Evolutionary conservation across 2,329 filamentous ascomycete genomes (phyloP).

Genomic region (Massarina eburnea): DNA sequence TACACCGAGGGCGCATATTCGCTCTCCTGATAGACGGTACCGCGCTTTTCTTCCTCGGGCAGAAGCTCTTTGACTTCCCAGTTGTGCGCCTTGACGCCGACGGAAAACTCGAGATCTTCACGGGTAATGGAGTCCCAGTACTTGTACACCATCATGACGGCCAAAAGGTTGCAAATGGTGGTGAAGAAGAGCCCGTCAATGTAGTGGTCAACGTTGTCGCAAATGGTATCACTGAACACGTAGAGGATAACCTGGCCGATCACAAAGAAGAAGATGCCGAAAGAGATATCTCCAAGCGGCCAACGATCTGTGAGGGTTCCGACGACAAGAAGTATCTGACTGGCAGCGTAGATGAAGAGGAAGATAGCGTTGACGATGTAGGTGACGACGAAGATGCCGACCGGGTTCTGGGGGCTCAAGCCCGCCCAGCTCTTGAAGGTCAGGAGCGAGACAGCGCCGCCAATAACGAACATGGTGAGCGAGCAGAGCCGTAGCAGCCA

Average conservation of each 20-base stretch:
- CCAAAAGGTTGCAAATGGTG: constrained; percentile 88
- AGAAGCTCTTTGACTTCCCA: constrained; percentile 94
- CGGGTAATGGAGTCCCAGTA: constrained; percentile 99
- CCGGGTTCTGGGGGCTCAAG: constrained; percentile 78
- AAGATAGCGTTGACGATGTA: constrained; percentile 5
- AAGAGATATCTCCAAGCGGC: constrained; percentile 88
- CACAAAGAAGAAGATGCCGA: constrained; percentile 89
- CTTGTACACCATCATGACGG: constrained; percentile 99
- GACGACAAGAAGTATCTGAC: constrained; percentile 85
- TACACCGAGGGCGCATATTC: constrained; percentile 56
- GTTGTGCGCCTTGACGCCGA: constrained; percentile 91
- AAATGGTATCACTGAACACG: constrained; percentile 83
- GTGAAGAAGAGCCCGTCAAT: constrained; percentile 93
- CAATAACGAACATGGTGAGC: constrained; percentile 78
- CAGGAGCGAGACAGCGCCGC: constrained; percentile 81
- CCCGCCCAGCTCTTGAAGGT: constrained; percentile 94
- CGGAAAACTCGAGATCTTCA: constrained; percentile 97
- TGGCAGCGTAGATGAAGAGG: constrained; percentile 64
- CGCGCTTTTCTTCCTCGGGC: constrained; percentile 76
- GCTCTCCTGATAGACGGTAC: constrained; percentile 72
- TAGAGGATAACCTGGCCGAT: constrained; percentile 92
- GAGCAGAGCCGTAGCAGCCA: constrained; percentile 87
- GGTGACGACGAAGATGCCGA: constrained; percentile 54
- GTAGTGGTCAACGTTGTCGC: constrained; percentile 83
- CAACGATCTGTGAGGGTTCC: constrained; percentile 93